Base-by-base conservation (phyloP, 1,284 basidiomycete species). In the Naganishia albida region DNA sequence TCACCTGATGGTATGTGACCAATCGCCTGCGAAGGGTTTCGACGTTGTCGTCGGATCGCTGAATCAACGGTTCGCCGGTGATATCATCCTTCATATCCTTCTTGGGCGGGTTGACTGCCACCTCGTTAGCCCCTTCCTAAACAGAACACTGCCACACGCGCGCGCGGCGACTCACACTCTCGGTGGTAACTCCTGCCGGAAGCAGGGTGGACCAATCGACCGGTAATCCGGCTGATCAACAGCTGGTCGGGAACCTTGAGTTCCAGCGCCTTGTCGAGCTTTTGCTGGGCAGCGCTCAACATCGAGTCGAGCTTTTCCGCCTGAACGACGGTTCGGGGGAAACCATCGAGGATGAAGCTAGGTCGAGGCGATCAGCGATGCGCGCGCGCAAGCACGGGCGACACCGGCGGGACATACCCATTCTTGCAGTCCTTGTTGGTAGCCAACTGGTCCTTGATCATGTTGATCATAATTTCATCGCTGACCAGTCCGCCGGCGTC, bases 271-370 rank as follows among this genome's bases (percentile, higher is more conserved):
- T 88, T 88, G 82, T 98, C 89, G 54, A 99, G 85, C 74, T 88
- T 88, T 82, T 97, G 92, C 73, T 89, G 87, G 75, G 91, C 88
- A 16, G 75, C 78, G 23, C 82, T 76, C 55, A 99, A 86, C 95
- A 99, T 98, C 69, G 83, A 81, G 78, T 97, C 95, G 69, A 99
- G 87, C 81, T 97, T 99, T 81, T 93, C 86, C 6, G 95, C 96
- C 77, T 99, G 96, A n/a, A 90, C 88, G 46, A 97, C 92, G 16
- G 95, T 99, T 56, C 96, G 90, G 40, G 95, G 95, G 87, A 99
- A 99, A 23, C 95, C 95, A 75, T 99, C 95, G 55, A 99, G 85
- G 69, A 99, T 96, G 81, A 99, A 99, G 53, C 93, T 96, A 66
- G n/a, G n/a, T n/a, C n/a, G 2, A 54, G 0, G 8, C 15, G 30